phyloP scores from a whole-genome alignment of 1,284 basidiomycete genomes.

The Apiotrichum mycotoxinovorans region DNA sequence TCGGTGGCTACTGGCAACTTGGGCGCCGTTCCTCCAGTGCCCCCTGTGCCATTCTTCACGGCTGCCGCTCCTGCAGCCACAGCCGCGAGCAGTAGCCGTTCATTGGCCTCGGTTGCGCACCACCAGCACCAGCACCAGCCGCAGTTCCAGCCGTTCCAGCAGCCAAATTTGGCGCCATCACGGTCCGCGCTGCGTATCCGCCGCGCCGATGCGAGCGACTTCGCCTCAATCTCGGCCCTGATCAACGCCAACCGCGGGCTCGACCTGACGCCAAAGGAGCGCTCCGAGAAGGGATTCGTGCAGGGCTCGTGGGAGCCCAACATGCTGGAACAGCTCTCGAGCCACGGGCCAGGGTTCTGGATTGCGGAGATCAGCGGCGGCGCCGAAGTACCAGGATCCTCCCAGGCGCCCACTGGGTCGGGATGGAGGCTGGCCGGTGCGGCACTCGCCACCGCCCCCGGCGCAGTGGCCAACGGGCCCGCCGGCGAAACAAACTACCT shows the following conservation, averaged over 20 bases:
- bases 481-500: not conserved
- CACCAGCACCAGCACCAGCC: not conserved
- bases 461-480: not conserved
- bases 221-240: not conserved
- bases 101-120: not conserved
- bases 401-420: not conserved
- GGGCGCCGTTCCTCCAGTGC: not conserved
- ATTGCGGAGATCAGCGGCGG: not conserved
- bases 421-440: not conserved
- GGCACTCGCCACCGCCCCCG: not conserved
- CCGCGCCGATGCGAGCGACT: not conserved
- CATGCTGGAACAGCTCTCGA: not conserved
- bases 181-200: not conserved
- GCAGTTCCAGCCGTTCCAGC: not conserved
- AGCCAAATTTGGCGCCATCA: not conserved
- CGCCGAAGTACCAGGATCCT: too few species aligned
- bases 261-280: not conserved
- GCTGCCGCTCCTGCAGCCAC: not conserved
- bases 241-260: conserved; percentile 1
- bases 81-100: not conserved
- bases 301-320: not conserved
- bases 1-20: too few species aligned
- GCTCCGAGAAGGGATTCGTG: not conserved
- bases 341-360: not conserved
- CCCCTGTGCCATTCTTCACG: not conserved